phyloP scores from a whole-genome alignment of 441 rosid genomes.

The California macrophylla region DNA sequence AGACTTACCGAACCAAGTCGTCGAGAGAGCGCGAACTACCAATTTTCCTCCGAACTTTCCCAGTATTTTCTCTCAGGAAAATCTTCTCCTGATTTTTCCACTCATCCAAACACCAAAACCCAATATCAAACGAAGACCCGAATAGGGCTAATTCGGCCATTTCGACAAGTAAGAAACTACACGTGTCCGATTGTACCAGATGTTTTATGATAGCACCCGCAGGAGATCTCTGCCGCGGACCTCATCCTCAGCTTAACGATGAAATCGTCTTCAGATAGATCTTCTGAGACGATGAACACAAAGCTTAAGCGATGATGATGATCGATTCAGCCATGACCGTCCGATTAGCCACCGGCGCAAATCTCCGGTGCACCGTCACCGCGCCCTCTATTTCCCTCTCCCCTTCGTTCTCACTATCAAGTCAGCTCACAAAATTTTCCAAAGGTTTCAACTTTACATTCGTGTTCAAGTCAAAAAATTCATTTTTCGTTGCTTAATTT shows the following conservation, averaged over 20 bases:
- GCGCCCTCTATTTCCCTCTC: constrained; percentile 31
- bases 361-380: constrained; percentile 39
- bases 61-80: background rate
- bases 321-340: constrained; percentile 57
- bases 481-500: too few species aligned
- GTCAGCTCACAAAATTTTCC: background rate
- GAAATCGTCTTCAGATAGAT: constrained; percentile 14
- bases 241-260: constrained; percentile 25
- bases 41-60: background rate
- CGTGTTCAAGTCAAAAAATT: too few species aligned
- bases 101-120: constrained; percentile 4
- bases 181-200: constrained; percentile 13
- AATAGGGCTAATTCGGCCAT: constrained; percentile 3
- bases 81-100: background rate
- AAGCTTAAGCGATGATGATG: constrained; percentile 29
- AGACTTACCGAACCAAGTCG: constrained; percentile 10
- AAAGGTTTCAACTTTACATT: background rate
- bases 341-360: constrained; percentile 44
- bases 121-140: background rate
- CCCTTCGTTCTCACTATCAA: constrained; percentile 1
- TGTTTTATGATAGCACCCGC: background rate
- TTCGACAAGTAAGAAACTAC: background rate
- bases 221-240: constrained; percentile 10
- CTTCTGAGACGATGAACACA: background rate
- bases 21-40: background rate